Evolutionary conservation across 345 rosid genomes (phyloP), one percentile per base, ranked within the genome.

Genomic region (Gossypium thurberi): DNA sequence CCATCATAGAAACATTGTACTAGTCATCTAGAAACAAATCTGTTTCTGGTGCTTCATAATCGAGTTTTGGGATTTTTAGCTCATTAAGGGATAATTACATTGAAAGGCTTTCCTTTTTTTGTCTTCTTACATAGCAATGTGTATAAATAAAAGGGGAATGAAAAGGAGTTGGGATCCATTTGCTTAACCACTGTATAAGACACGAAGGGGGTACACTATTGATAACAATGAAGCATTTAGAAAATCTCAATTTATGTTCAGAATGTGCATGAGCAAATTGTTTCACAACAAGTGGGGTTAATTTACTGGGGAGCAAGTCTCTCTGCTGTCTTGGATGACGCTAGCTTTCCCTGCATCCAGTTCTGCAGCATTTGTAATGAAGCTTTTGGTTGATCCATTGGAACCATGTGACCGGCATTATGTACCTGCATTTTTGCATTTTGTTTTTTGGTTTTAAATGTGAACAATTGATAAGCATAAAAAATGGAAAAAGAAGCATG

Each of bases 371-470:
- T 91, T 71, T 87, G 83, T 64, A 88, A 75, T 40, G 98, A 83
- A 72, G 87, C 93, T 78, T 95, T 91, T n/a, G 98, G 97, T 68
- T 92, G 96, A 86, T 95, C 98, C 98, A 92, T 92, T 2, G 97
- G 96, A 71, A 92, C 99, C 96, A 88, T 84, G 74, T 88, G 97
- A 59, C 97, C 94, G 3, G 96, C 99, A 72, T 88, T 69, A 43
- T 86, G 85, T 2, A 94, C 93, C 98, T 91, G 83, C 69, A 20
- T 47, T 47, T 58, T 50, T 51, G 51, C 40, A 33, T 17, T 53
- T 17, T 18, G 59, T 12, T 57, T 23, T 40, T 10, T 1, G 15
- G 6, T 13, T 26, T 15, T 42, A 6, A 51, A 60, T 2, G 17
- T 21, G 37, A 21, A 58, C 17, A 58, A 5, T 23, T 20, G 14